Conservation (phyloP, 2,329 filamentous ascomycete genomes). For the Aureobasidium sp. region DNA sequence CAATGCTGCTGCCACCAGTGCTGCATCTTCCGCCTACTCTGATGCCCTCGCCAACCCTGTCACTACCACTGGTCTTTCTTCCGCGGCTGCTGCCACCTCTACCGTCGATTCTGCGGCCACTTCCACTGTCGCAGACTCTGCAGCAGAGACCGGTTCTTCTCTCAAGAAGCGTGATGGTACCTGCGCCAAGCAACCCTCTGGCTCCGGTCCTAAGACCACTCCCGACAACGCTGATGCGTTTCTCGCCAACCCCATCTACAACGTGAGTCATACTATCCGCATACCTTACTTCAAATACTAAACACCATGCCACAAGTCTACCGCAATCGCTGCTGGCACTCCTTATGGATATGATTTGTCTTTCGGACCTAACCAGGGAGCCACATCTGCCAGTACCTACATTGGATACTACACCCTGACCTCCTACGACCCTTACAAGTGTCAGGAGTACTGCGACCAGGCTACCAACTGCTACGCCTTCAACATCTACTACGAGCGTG, state of each 20-base stretch:
- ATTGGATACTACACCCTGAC: conserved; percentile 34
- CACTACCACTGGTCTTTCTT: too few relatives aligned
- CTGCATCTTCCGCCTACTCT: too few relatives aligned
- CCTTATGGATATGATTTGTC: conserved; percentile 32
- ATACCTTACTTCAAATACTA: too few relatives aligned
- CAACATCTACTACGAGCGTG: conserved; percentile 42
- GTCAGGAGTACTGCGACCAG: conserved; percentile 34
- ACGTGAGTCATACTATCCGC: conserved; percentile 29
- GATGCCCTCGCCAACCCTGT: too few relatives aligned
- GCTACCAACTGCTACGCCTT: conserved; percentile 34
- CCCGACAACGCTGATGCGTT: conserved; percentile 41
- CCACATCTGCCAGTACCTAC: conserved; percentile 28
- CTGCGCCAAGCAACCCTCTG: conserved; percentile 26
- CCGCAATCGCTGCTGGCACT: too few relatives aligned
- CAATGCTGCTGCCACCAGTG: too few relatives aligned
- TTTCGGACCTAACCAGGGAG: conserved; percentile 30
- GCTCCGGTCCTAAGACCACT: conserved; percentile 26
- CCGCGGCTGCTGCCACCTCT: too few relatives aligned
- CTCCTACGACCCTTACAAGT: conserved; percentile 35
- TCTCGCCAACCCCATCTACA: conserved; percentile 23
- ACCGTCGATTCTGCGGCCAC: too few relatives aligned
- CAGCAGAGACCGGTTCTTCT: too few relatives aligned
- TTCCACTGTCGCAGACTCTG: too few relatives aligned
- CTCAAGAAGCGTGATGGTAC: conserved; percentile 22
- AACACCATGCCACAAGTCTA: too few relatives aligned